A percentile compares a stretch with the other conserved stretches of the same genome.
Conservation (phyloP, 1,284 basidiomycete genomes). For the Irpex rosettiformis region DNA sequence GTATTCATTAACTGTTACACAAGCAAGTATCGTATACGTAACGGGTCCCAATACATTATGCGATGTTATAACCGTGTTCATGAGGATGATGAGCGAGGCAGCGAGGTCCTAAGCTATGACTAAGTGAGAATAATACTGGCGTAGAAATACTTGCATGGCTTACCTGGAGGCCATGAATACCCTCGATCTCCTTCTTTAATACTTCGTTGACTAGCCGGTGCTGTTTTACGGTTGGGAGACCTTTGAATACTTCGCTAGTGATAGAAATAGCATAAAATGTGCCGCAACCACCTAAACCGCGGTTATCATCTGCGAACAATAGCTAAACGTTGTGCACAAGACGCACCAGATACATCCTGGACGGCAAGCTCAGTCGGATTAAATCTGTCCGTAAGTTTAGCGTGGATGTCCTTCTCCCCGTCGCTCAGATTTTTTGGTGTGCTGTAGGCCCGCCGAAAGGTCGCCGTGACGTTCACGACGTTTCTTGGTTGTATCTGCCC, state of each 20-base stretch:
- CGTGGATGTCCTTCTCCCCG: constrained; percentile 68
- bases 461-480: background rate
- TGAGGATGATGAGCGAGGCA: constrained; percentile 7
- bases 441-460: background rate
- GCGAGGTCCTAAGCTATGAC: constrained; percentile 11
- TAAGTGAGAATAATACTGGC: background rate
- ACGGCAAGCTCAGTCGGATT: constrained; percentile 75
- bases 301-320: too few relatives aligned
- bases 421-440: constrained; percentile 35
- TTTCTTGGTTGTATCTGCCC: constrained; percentile 11
- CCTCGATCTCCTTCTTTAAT: constrained; percentile 87
- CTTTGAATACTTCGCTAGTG: constrained; percentile 82
- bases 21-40: background rate
- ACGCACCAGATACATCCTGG: constrained; percentile 85
- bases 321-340: too few relatives aligned
- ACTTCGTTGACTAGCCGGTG: constrained; percentile 88
- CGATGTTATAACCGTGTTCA: background rate
- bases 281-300: constrained; percentile 91
- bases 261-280: constrained; percentile 95
- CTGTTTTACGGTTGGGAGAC: constrained; percentile 87
- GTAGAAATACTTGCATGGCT: background rate
- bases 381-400: constrained; percentile 74
- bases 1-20: background rate
- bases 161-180: constrained; percentile 94
- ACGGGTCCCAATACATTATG: background rate